These are phyloP conservation scores for Eucalyptus decipiens DNA, from an alignment of 345 rosid genomes.

Conservation along the genomic window DNA sequence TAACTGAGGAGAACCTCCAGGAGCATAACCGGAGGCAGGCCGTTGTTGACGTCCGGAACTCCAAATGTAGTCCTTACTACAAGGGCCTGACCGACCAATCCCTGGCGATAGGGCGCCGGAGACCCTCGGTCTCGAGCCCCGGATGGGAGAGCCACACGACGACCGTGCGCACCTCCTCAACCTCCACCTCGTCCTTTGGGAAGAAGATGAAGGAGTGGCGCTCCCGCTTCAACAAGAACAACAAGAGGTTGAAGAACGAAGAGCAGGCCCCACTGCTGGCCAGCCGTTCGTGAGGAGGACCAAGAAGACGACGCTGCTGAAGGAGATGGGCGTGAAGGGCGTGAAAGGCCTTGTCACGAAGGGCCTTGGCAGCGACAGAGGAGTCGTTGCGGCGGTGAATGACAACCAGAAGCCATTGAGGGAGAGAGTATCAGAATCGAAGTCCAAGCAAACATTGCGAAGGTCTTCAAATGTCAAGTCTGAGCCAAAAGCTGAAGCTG, in stretches of 20 bases:
- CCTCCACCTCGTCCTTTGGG: slow-evolving; percentile 11
- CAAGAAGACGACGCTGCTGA: background rate
- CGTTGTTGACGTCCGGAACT: background rate
- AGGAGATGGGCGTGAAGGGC: background rate
- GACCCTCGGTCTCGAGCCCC: slow-evolving; percentile 5
- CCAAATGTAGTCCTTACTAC: slow-evolving; percentile 43
- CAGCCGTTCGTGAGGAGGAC: no score
- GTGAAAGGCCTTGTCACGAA: background rate
- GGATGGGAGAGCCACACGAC: slow-evolving; percentile 27
- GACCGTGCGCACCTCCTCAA: slow-evolving; percentile 2
- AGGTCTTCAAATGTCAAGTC: background rate
- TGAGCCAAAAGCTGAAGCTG: background rate
- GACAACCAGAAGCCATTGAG: slow-evolving; percentile 48
- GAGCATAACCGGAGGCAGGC: slow-evolving; percentile 29
- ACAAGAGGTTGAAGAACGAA: background rate
- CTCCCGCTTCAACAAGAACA: slow-evolving; percentile 8
- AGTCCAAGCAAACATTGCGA: background rate
- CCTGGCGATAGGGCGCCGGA: background rate
- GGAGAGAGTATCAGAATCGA: slow-evolving; percentile 32
- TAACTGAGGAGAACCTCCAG: slow-evolving; percentile 29
- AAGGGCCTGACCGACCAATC: slow-evolving; percentile 36
- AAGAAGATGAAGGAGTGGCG: slow-evolving; percentile 23
- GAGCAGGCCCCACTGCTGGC: background rate
- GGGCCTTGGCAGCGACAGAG: background rate
- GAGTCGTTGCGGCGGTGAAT: background rate